Conservation (phyloP, 2,329 filamentous ascomycete species). For the Fusarium miscanthi region DNA sequence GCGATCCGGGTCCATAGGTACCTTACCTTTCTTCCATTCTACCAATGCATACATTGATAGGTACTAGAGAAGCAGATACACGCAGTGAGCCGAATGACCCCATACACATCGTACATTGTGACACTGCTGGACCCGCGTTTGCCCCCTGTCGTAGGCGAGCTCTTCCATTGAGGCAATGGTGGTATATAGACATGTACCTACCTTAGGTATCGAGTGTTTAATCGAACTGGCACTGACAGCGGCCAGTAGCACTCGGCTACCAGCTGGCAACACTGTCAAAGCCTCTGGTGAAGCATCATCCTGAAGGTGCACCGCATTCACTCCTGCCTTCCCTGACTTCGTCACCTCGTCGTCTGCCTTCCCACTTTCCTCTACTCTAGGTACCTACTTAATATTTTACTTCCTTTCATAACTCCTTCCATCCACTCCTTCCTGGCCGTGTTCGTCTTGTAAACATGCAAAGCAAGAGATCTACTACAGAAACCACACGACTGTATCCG, state of each 20-base stretch:
- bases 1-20: background rate
- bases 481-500: slow-evolving; percentile 28
- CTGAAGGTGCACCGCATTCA: slow-evolving; percentile 29
- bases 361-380: background rate
- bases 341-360: background rate
- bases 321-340: slow-evolving; percentile 12
- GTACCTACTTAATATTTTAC: background rate
- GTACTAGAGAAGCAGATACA: slow-evolving; percentile 1
- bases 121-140: slow-evolving; percentile 31
- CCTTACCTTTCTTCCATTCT: background rate
- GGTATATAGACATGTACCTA: background rate
- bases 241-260: slow-evolving; percentile 25
- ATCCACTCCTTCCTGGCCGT: slow-evolving; percentile 21
- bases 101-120: slow-evolving; percentile 36
- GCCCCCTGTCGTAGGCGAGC: background rate
- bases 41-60: background rate
- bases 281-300: slow-evolving; percentile 20
- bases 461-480: slow-evolving; percentile 24
- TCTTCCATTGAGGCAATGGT: background rate
- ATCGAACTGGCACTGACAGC: background rate
- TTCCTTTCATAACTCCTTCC: slow-evolving; percentile 1
- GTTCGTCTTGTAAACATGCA: slow-evolving; percentile 16
- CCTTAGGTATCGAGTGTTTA: background rate
- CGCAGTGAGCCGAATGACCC: slow-evolving; percentile 11
- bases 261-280: slow-evolving; percentile 38